Evolutionary conservation across 345 rosid species (phyloP), one percentile per base, ranked within the genome.

Genomic region (Rhodamnia argentea): DNA sequence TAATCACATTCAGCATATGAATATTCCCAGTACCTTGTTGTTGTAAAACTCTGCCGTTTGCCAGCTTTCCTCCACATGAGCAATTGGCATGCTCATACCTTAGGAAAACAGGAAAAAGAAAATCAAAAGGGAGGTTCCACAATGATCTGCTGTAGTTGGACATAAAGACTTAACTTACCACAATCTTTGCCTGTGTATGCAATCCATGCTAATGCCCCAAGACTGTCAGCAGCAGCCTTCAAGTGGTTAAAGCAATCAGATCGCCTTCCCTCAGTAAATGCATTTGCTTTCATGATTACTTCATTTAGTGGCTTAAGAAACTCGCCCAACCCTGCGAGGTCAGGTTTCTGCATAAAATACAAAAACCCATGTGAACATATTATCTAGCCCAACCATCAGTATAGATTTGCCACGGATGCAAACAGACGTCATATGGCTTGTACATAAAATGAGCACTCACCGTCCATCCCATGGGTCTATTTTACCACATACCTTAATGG

Each of bases 61-160:
- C 99, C 99, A 98, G 89, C 99, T 94, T 89, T 98, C 99, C 91
- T 97, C 99, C 87, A 96, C 97, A 84, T 96, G 98, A 62, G 98
- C 98, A 40, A 93, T 94, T 55, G 99, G 99, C 99, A 96, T 96
- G 91, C 93, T 94, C 99, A 96, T 95, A 89, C 99, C 99, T 96
- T 88, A 16, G 56, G 74, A 90, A 91, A 44, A 59, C 75, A 58
- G 85, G 85, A 86, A 42, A 62, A 64, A 3, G 9, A 83, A 70
- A 27, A 58, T 60, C 74, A 58, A 57, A 87, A 86, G 82, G 52
- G 87, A 85, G 70, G 18, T 53, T 50, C 75, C 64, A 9, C 74
- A 44, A 59, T 32, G 11, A 64, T 52, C 83, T 55, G 13, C 83
- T 40, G 78, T 52, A 24, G 47, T 50, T 22, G 84, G 42, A 42